Evolutionary conservation across 176 grass and related monocot genomes (phyloP), one percentile per base, ranked within the genome.

Genomic region (Cenchrus purpureus): DNA sequence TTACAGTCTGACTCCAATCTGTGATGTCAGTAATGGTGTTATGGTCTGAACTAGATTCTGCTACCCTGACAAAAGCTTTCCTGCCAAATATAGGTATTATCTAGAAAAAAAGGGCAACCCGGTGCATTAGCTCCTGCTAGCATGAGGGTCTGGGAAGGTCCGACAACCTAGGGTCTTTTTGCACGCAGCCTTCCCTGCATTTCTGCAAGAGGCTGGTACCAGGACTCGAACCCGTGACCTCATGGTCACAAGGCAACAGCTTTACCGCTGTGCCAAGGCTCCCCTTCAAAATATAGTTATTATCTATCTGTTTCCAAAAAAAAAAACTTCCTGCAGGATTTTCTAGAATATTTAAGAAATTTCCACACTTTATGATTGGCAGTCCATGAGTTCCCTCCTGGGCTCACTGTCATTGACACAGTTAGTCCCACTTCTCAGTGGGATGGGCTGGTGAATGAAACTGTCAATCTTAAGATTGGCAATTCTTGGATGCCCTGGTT

Each of bases 11-110:
- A 57, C 16, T 57, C 54, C 16, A 12, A 48, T 11, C 10, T 72
- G 10, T 82, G 22, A 48, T 60, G 8, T 29, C 15, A 60, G 80
- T 60, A 45, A 60, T 32, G 10, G 10, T 60, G 17, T 4, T 54
- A 40, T 40, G 9, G 60, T 13, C 42, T 60, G 2, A 17, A 60
- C 25, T 13, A 4, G 34, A 31, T 71, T 29, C 22, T 73, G 14
- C 43, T 73, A 49, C 45, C 25, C 14, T 73, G 55, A 45, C 71
- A 10, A 82, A 82, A 71, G 14, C 53, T 70, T 49, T 78, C 65
- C 40, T 60, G 40, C 43, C 53, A 25, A 59, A 34, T 50, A 48
- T 59, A 78, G 12, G 70, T 46, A 49, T 31, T 31, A 31, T 31
- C 31, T 31, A 31, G 31, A 31, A 31, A 40, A 40, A 40, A 40